phyloP scores from a whole-genome alignment of 2,329 filamentous ascomycete species.

The Rasamsonia emersonii region DNA sequence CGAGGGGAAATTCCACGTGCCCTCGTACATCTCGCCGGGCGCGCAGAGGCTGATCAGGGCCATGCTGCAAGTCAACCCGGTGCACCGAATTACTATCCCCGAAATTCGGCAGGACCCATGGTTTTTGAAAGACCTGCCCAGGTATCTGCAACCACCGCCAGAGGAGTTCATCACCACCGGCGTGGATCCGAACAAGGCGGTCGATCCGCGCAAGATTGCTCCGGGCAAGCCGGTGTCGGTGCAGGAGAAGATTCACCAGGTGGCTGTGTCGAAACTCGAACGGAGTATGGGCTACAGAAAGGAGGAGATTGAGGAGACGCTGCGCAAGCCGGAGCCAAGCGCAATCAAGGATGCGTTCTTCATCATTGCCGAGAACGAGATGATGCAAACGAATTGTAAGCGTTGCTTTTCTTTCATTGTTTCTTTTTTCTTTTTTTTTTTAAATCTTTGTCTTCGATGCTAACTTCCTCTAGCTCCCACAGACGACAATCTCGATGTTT shows the following conservation, averaged over 20 bases:
- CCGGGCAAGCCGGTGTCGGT: conserved; percentile 68
- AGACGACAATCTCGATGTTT: conserved; percentile 21
- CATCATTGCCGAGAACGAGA: conserved; percentile 93
- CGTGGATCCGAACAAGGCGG: conserved; percentile 86
- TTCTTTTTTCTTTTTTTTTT: neutral
- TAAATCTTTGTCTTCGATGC: conserved; percentile 11
- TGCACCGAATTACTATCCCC: conserved; percentile 85
- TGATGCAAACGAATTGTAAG: conserved; percentile 92
- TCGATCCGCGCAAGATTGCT: conserved; percentile 72
- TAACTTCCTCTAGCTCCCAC: conserved; percentile 22
- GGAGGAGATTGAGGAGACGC: conserved; percentile 87
- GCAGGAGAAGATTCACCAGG: conserved; percentile 82
- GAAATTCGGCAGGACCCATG: conserved; percentile 90
- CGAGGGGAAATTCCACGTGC: conserved; percentile 85
- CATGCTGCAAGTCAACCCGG: conserved; percentile 92
- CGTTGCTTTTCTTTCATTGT: conserved; percentile 16
- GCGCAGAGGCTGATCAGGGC: conserved; percentile 68
- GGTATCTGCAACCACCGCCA: conserved; percentile 76
- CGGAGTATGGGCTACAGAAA: conserved; percentile 97
- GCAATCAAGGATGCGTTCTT: conserved; percentile 98
- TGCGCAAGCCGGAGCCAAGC: conserved; percentile 85
- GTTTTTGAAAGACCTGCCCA: conserved; percentile 80
- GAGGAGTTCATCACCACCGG: conserved; percentile 92
- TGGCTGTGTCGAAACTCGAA: conserved; percentile 90
- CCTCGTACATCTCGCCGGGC: conserved; percentile 79